Conservation (phyloP, 352 stramenopile genomes). For the Globisporangium orthogonon region DNA sequence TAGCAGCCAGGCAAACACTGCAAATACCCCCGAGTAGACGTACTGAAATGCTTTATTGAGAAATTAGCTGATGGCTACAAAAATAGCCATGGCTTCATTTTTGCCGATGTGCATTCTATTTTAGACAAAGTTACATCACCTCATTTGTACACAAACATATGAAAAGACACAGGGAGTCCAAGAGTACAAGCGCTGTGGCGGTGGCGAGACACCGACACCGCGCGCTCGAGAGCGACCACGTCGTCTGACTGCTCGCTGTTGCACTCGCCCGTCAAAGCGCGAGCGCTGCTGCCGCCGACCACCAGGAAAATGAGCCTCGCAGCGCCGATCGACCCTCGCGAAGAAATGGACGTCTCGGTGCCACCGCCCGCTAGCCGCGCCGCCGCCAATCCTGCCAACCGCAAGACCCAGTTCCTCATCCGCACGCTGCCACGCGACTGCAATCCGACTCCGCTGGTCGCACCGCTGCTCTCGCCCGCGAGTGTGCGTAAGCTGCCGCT, state of each 20-base stretch:
- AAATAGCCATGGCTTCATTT: background rate
- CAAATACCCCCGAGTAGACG: too few species aligned
- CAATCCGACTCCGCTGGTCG: slow-evolving; percentile 49
- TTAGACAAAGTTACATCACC: too few species aligned
- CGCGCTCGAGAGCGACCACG: too few species aligned
- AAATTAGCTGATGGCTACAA: background rate
- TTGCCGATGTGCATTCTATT: too few species aligned
- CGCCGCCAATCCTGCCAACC: slow-evolving; percentile 9
- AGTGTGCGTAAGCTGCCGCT: slow-evolving; percentile 2
- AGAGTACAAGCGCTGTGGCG: too few species aligned
- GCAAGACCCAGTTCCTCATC: slow-evolving; percentile 61
- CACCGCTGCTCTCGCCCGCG: slow-evolving; percentile 21
- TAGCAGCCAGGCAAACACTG: too few species aligned
- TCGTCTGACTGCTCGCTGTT: too few species aligned
- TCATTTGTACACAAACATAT: too few species aligned
- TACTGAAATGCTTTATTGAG: too few species aligned
- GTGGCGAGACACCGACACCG: too few species aligned
- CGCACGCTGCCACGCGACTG: slow-evolving; percentile 63
- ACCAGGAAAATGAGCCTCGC: slow-evolving; percentile 28
- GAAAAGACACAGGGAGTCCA: too few species aligned
- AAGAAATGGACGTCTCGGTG: slow-evolving; percentile 34
- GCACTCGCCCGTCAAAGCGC: too few species aligned
- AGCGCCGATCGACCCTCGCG: slow-evolving; percentile 33
- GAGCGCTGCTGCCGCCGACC: background rate
- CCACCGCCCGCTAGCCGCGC: background rate